Evolutionary conservation across 2,329 filamentous ascomycete genomes (phyloP).

Genomic region (Ceratocystis huliohia): DNA sequence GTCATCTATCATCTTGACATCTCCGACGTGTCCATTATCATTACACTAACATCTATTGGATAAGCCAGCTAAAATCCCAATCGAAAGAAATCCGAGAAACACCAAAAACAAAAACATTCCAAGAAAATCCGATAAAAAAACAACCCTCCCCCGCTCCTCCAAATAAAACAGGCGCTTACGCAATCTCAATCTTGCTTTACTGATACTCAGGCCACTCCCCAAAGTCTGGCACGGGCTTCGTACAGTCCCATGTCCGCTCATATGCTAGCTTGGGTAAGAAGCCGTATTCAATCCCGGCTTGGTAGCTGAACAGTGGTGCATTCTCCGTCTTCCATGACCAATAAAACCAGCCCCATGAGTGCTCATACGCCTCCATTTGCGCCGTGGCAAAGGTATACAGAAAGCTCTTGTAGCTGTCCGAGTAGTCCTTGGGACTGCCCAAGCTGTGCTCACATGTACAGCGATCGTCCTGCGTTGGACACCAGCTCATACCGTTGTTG

Average conservation of each 20-base stretch:
- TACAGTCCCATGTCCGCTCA: constrained; percentile 39
- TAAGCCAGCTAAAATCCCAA: not conserved
- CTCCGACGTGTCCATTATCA: not conserved
- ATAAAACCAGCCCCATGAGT: constrained; percentile 68
- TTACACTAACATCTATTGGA: not conserved
- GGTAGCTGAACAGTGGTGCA: constrained; percentile 63
- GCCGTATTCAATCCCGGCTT: constrained; percentile 45
- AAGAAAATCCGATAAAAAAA: too few relatives aligned
- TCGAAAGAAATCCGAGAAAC: not conserved
- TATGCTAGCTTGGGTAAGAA: constrained; percentile 50
- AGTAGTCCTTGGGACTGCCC: constrained; percentile 25
- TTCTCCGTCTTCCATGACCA: constrained; percentile 70
- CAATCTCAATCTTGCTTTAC: not conserved
- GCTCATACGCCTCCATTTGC: constrained; percentile 63
- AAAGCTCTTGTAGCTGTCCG: constrained; percentile 50
- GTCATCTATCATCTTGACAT: not conserved
- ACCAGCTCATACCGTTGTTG: constrained; percentile 43
- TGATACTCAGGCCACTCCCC: constrained; percentile 25
- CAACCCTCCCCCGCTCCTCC: not conserved
- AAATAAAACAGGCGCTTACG: too few relatives aligned
- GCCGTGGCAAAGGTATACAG: constrained; percentile 59
- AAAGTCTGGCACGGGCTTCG: constrained; percentile 26
- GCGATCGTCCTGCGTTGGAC: constrained; percentile 38
- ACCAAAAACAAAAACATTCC: not conserved
- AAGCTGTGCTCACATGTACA: constrained; percentile 51